phyloP scores from a whole-genome alignment of 345 rosid species.

The Populus deltoides region DNA sequence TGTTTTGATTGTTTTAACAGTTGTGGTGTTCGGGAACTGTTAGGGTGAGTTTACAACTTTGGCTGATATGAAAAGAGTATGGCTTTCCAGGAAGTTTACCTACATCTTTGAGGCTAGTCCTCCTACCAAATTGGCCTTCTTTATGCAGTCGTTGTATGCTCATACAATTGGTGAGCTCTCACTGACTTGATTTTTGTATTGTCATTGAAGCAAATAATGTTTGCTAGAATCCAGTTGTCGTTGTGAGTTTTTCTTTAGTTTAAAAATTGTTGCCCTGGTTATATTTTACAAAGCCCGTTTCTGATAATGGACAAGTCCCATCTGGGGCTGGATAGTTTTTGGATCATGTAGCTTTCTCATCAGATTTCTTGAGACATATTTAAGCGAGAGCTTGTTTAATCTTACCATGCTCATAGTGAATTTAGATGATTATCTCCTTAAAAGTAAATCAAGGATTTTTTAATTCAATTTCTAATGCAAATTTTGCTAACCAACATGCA shows the following conservation, averaged over 20 bases:
- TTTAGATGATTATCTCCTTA: not conserved
- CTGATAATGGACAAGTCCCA: not conserved
- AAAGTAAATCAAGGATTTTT: not conserved
- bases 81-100: conserved; percentile 59
- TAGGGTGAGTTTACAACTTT: conserved; percentile 46
- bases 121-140: conserved; percentile 42
- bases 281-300: no score
- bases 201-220: not conserved
- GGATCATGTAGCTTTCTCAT: not conserved
- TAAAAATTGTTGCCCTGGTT: no score
- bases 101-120: conserved; percentile 58
- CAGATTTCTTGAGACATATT: not conserved
- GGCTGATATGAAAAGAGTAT: conserved; percentile 59
- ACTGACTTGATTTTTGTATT: not conserved
- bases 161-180: conserved; percentile 46
- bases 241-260: not conserved
- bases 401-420: not conserved
- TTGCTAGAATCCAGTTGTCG: not conserved
- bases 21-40: conserved; percentile 1
- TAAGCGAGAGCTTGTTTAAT: not conserved
- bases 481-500: not conserved
- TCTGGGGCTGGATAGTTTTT: not conserved
- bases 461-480: not conserved
- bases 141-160: conserved; percentile 70
- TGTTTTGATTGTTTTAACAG: not conserved